Evolutionary conservation across 2,329 filamentous ascomycete species (phyloP), one percentile per base, ranked within the genome.

Genomic region (Fusarium tanahbumbuense): DNA sequence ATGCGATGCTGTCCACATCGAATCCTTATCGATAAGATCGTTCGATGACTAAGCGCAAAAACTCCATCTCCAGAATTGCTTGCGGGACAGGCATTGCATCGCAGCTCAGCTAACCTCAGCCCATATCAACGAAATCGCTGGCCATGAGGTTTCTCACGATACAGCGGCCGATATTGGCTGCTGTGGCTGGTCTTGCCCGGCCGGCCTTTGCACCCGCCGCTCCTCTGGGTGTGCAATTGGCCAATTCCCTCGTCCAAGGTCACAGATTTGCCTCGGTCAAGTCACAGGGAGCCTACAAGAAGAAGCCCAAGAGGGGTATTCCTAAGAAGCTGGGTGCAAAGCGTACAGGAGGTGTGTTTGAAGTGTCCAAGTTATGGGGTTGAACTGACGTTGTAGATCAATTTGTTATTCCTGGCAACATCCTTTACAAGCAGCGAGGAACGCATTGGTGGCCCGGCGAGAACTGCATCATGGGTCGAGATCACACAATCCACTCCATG

Each of bases 401-500:
- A 84, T 97, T 91, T 80, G 96, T 99, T 37, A 92, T 97, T 62
- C 92, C 94, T 7, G 96, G 96, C 57, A 98, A 97, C 84, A 99
- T 99, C 81, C 92, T 99, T 82, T 99, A 96, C 88, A 94, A 93
- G 79, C 96, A 99, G 82, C 91, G 95, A 76, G 96, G 96, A 75
- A 97, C 96, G 6, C 88, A 91, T 76, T 99, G 96, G 96, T 95
- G 91, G 80, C 92, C 96, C 2, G 96, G 96, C 76, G 96, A 98
- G 80, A 98, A 99, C 83, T 93, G 92, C 81, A 92, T 91, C 75
- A 95, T 98, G 85, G 96, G 96, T 53, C 92, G 96, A 66, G 94
- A 99, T 81, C 96, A 98, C 84, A 98, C 95, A 53, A 97, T 99
- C 78, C 97, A 93, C 81, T 90, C 96, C 56, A 91, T 90, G 64